phyloP scores from a whole-genome alignment of 2,329 filamentous ascomycete species.

The Graphiopsis chlorocephala region DNA sequence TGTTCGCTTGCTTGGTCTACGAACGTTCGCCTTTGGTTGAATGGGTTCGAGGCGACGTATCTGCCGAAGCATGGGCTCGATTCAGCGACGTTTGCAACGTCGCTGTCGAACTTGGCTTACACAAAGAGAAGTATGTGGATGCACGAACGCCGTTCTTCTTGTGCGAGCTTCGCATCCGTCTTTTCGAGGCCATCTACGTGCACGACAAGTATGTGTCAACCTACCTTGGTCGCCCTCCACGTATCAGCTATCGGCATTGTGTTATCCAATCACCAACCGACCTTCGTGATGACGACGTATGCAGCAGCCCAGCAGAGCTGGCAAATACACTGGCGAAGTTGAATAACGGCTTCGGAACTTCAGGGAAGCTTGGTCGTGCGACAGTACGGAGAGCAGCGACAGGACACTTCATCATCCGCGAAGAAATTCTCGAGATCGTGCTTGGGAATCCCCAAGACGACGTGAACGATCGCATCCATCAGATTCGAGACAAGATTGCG shows the following conservation, averaged over 20 bases:
- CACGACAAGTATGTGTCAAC: constrained; percentile 34
- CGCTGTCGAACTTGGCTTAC: constrained; percentile 34
- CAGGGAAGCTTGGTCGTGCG: constrained; percentile 42
- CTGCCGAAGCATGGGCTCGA: constrained; percentile 34
- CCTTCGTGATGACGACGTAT: constrained; percentile 49
- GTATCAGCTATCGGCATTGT: constrained; percentile 49
- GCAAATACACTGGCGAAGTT: constrained; percentile 39
- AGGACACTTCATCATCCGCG: constrained; percentile 50
- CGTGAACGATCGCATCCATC: constrained; percentile 37
- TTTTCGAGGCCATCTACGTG: constrained; percentile 31
- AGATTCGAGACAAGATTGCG: constrained; percentile 39
- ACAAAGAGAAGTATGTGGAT: constrained; percentile 33
- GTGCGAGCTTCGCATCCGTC: constrained; percentile 31
- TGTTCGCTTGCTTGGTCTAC: constrained; percentile 33
- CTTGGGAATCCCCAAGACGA: constrained; percentile 42
- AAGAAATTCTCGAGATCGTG: constrained; percentile 60
- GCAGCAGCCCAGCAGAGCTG: constrained; percentile 44
- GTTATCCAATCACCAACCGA: constrained; percentile 55
- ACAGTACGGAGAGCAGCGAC: constrained; percentile 49
- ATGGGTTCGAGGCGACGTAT: constrained; percentile 30
- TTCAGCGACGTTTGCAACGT: constrained; percentile 35
- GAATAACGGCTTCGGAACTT: constrained; percentile 54
- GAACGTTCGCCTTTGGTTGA: constrained; percentile 33
- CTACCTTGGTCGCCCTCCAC: constrained; percentile 49
- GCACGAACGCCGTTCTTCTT: constrained; percentile 35